Evolutionary conservation across 371 early-diverging fungal genomes (phyloP), one percentile per base, ranked within the genome.

Genomic region (Gilbertella persicaria): DNA sequence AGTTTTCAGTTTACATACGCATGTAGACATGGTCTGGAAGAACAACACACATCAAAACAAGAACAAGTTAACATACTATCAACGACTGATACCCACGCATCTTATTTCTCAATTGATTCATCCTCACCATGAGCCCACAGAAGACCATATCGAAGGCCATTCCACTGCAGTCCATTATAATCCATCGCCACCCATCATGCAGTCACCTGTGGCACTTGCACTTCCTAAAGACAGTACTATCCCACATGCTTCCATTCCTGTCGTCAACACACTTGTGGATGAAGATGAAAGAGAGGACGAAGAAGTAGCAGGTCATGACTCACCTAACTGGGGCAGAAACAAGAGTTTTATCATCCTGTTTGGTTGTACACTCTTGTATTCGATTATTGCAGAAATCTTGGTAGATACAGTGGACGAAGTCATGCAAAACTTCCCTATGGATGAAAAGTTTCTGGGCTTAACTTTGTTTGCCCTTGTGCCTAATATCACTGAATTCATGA

Each of bases 401-500:
- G 89, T 93, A 4, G 80, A 85, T 37, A 88, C 85, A 21, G 90
- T 91, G 6, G 91, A 91, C 53, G 79, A 75, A 21, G 88, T 91
- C 4, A 75, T 91, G 61, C 73, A 82, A 28, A 69, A 73, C 20
- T 28, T 75, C 35, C 80, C 82, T 7, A 71, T 96, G 40, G 84
- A 84, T 53, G 94, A 94, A 52, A 96, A 96, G 71, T 85, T 94
- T 45, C 59, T 97, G 25, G 98, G 98, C 0, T 62, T 96, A 59
- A 94, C 96, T 0, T 64, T 98, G 41, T 96, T 98, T 80, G 95
- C 97, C 2, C 64, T 97, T 50, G 97, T 75, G 23, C 98, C 98
- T n/a, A 92, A 89, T 51, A 89, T 96, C 37, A 95, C 98, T 12
- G 98, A 98, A 74, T 95, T 98, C 64, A 89, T 93, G 81, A 98